Conservation (phyloP, 768 basidiomycete species). For the Hirschioporus abietinus region DNA sequence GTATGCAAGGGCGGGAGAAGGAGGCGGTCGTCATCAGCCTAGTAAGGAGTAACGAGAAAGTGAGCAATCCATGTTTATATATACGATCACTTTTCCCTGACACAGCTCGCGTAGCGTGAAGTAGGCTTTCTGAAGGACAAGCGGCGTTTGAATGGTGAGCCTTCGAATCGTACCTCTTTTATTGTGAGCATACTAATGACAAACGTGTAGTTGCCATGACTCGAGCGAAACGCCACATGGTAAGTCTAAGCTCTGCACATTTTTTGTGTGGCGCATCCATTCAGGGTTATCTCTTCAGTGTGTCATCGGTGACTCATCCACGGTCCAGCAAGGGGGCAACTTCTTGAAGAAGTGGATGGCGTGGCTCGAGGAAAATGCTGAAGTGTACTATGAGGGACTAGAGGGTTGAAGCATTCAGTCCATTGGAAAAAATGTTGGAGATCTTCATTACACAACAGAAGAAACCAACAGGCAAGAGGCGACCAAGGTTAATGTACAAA, state of each 20-base stretch:
- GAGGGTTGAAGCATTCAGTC: constrained; percentile 32
- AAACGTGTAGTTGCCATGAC: constrained; percentile 76
- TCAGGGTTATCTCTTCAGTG: constrained; percentile 44
- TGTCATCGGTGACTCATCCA: constrained; percentile 90
- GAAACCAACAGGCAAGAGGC: too few species aligned
- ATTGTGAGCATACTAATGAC: not conserved
- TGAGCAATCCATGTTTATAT: constrained; percentile 22
- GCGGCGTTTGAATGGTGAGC: constrained; percentile 78
- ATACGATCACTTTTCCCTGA: constrained; percentile 10
- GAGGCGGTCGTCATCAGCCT: constrained; percentile 91
- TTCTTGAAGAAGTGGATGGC: constrained; percentile 88
- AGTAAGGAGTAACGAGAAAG: constrained; percentile 87
- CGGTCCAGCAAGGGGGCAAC: constrained; percentile 75
- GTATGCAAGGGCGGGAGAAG: constrained; percentile 96
- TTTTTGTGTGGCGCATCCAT: not conserved
- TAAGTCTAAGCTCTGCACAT: constrained; percentile 32
- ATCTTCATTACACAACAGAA: too few species aligned
- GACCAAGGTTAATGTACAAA: too few species aligned
- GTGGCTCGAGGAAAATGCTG: constrained; percentile 88
- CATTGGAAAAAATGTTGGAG: too few species aligned
- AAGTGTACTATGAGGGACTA: constrained; percentile 78
- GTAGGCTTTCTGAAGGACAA: constrained; percentile 95
- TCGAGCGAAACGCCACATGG: constrained; percentile 80
- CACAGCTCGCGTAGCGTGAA: constrained; percentile 49
- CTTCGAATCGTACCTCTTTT: not conserved